These are phyloP conservation scores for Pistacia vera DNA, from an alignment of 345 rosid genomes.

Conservation along the genomic window DNA sequence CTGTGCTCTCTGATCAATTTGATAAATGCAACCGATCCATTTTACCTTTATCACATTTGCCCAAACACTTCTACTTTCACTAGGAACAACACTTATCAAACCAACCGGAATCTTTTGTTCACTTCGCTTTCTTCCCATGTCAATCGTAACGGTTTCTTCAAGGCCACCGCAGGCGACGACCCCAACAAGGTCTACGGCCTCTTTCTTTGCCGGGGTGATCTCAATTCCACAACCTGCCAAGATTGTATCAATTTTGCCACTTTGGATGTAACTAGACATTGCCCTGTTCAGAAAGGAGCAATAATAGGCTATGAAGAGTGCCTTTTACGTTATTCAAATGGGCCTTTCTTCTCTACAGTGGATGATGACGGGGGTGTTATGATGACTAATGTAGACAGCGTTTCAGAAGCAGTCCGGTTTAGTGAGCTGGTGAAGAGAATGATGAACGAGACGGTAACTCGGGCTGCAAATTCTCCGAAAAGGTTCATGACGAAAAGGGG, in stretches of 20 bases:
- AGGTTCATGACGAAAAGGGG: background rate
- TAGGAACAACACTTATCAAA: too few species aligned
- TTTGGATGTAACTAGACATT: background rate
- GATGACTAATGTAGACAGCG: background rate
- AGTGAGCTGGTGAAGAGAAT: slow-evolving; percentile 12
- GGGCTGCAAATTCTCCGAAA: too few species aligned
- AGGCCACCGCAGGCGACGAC: background rate
- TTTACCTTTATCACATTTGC: too few species aligned
- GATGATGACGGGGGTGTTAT: background rate
- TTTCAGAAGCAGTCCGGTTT: background rate
- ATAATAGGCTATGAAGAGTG: slow-evolving; percentile 30
- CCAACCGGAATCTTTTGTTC: too few species aligned
- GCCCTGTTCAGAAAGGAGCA: slow-evolving; percentile 19
- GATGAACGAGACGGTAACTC: too few species aligned
- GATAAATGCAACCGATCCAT: too few species aligned
- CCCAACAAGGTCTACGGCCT: slow-evolving; percentile 22
- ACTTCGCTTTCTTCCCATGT: too few species aligned
- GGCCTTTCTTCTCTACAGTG: slow-evolving; percentile 8
- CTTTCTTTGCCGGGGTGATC: slow-evolving; percentile 45
- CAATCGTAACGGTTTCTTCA: too few species aligned
- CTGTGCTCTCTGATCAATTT: too few species aligned
- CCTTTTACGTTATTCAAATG: background rate
- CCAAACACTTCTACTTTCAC: too few species aligned
- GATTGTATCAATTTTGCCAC: slow-evolving; percentile 26
- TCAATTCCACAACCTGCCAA: slow-evolving; percentile 14